Evolutionary conservation across 2,329 filamentous ascomycete species (phyloP), one percentile per base, ranked within the genome.

Genomic region (Coniochaeta sp.): DNA sequence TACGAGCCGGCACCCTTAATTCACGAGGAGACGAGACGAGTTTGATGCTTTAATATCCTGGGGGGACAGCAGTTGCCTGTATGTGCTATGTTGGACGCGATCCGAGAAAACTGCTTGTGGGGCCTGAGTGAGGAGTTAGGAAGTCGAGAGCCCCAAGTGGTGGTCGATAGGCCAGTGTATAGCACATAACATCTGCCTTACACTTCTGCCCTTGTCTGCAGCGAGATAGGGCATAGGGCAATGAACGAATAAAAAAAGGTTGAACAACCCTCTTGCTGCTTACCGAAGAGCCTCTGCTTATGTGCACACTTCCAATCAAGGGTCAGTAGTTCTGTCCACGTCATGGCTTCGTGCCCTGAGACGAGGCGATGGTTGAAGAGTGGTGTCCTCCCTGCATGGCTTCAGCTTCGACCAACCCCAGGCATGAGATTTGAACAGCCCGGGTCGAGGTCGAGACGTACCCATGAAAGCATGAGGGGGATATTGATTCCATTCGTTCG

Each of bases 1-100:
- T 38, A 22, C 30, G 34, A 38, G n/a, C 30, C n/a, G 54, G 34
- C 54, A 56, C 58, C 16, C 32, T 58, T 58, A 62, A 63, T 63
- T 59, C 60, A 64, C 59, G 62, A 62, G 64, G 60, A 63, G 62
- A 65, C 59, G 62, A 64, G 30, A 56, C 54, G 54, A 62, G 60
- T 54, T 59, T 63, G 64, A 64, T 60, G 63, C 63, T 61, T 40
- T 64, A 58, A 36, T 61, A 52, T 63, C 17, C 60, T 62, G 44
- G 50, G 61, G 44, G 24, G 47, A 22, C 22, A 52, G 47, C 26
- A 52, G 47, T 30, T 30, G 22, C 14, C 22, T 28, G 47, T n/a
- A 59, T 47, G 28, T 32, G 62, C 58, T 44, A 60, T 38, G 62
- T 47, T 30, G 36, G 55, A 44, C 47, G n/a, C n/a, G 47, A 24